Evolutionary conservation across 768 basidiomycete species (phyloP).

Genomic region (Naganishia onofrii): DNA sequence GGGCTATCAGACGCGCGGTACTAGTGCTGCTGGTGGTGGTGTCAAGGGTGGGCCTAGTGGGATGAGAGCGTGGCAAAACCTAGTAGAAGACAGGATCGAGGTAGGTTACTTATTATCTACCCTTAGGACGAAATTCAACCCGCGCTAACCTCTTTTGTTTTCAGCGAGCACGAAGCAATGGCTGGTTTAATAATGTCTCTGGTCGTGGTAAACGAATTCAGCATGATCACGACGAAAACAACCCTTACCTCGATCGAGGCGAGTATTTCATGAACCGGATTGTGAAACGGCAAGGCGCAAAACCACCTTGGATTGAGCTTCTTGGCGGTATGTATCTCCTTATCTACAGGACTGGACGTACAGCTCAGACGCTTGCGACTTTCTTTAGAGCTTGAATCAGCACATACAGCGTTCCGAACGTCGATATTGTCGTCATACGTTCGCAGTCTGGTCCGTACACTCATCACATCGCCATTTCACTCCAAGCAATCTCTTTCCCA

Average conservation of each 20-base stretch:
- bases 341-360: not conserved
- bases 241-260: slow-evolving; percentile 68
- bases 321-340: slow-evolving; percentile 60
- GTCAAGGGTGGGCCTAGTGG: slow-evolving; percentile 56
- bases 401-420: slow-evolving; percentile 64
- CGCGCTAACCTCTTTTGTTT: not conserved
- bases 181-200: slow-evolving; percentile 68
- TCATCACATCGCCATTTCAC: slow-evolving; percentile 56
- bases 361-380: no score
- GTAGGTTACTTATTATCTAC: slow-evolving; percentile 51
- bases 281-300: slow-evolving; percentile 74
- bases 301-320: slow-evolving; percentile 81
- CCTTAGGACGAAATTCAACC: no score
- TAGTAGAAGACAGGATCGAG: slow-evolving; percentile 79
- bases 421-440: slow-evolving; percentile 68
- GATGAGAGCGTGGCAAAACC: slow-evolving; percentile 69
- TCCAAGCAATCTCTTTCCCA: slow-evolving; percentile 52
- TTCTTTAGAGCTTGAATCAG: slow-evolving; percentile 66
- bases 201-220: slow-evolving; percentile 63
- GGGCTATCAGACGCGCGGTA: slow-evolving; percentile 53
- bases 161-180: slow-evolving; percentile 66
- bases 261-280: slow-evolving; percentile 85
- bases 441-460: slow-evolving; percentile 67
- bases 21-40: slow-evolving; percentile 44
- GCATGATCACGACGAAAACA: slow-evolving; percentile 57